These are phyloP conservation scores for Tricholoma furcatifolium DNA, from an alignment of 768 basidiomycete genomes.

Conservation along the genomic window DNA sequence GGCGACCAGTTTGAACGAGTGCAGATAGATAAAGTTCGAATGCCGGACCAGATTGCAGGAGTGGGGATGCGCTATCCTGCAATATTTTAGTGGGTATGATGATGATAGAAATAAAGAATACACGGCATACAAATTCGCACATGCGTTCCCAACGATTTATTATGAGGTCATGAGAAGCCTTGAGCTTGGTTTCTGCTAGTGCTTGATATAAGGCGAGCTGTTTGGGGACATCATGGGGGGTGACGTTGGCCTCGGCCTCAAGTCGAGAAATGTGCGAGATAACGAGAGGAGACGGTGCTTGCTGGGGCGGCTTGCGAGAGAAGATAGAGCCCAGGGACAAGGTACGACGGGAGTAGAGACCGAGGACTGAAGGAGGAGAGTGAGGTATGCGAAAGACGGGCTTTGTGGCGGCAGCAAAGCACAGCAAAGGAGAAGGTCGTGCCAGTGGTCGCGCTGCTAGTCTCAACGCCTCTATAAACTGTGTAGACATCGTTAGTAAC, in stretches of 20 bases:
- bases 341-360: slow-evolving; percentile 24
- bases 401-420: slow-evolving; percentile 9
- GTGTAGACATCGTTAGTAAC: neutral
- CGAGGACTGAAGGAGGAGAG: slow-evolving; percentile 14
- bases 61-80: slow-evolving; percentile 67
- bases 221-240: slow-evolving; percentile 65
- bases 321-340: slow-evolving; percentile 46
- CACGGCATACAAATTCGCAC: slow-evolving; percentile 72
- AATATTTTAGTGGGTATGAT: slow-evolving; percentile 11
- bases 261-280: slow-evolving; percentile 71
- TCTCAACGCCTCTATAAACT: slow-evolving; percentile 14
- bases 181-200: slow-evolving; percentile 60
- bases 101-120: neutral
- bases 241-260: slow-evolving; percentile 75
- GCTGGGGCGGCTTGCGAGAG: slow-evolving; percentile 42
- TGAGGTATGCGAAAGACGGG: slow-evolving; percentile 9
- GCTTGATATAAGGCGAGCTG: slow-evolving; percentile 73
- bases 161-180: slow-evolving; percentile 68
- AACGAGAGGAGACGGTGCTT: slow-evolving; percentile 58
- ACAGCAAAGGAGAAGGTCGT: slow-evolving; percentile 8
- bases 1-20: slow-evolving; percentile 57
- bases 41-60: slow-evolving; percentile 67
- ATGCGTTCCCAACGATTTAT: slow-evolving; percentile 82
- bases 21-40: slow-evolving; percentile 77
- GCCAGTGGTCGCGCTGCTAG: slow-evolving; percentile 10